phyloP scores from a whole-genome alignment of 2,329 filamentous ascomycete genomes.

The Penicillium brasilianum region DNA sequence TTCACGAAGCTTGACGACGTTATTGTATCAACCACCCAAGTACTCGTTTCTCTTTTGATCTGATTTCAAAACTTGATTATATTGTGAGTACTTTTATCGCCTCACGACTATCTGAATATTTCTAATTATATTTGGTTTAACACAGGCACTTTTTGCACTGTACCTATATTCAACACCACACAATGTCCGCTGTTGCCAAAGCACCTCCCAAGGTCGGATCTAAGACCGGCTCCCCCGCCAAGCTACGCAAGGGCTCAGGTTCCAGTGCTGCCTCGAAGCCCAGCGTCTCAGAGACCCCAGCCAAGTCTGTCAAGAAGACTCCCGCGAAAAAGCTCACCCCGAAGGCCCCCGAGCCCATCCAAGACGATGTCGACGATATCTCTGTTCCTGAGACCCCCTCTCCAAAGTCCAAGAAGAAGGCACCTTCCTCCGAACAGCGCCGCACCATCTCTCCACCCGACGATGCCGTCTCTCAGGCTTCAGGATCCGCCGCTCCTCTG shows the following conservation, averaged over 20 bases:
- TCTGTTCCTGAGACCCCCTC: conserved; percentile 32
- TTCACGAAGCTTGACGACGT: conserved; percentile 22
- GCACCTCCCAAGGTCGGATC: conserved; percentile 30
- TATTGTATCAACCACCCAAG: conserved; percentile 1
- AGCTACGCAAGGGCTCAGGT: conserved; percentile 28
- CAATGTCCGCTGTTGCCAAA: conserved; percentile 30
- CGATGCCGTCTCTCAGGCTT: conserved; percentile 34
- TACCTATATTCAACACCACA: too few relatives aligned
- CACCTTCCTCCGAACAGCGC: conserved; percentile 32
- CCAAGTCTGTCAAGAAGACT: conserved; percentile 30
- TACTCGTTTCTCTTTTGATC: background rate
- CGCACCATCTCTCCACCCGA: conserved; percentile 29
- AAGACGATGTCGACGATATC: conserved; percentile 25
- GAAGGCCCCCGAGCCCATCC: conserved; percentile 28
- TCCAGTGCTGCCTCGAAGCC: conserved; percentile 31
- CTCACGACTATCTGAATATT: background rate
- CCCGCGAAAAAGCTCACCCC: conserved; percentile 31
- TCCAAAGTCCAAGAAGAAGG: conserved; percentile 30
- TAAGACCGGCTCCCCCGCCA: conserved; percentile 29
- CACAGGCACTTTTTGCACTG: background rate
- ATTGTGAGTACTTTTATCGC: background rate
- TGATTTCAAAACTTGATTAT: background rate
- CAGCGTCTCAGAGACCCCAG: conserved; percentile 16
- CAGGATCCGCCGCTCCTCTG: conserved; percentile 33
- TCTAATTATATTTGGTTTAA: background rate